phyloP scores from a whole-genome alignment of 2,329 filamentous ascomycete species.

The Talaromyces marneffei region DNA sequence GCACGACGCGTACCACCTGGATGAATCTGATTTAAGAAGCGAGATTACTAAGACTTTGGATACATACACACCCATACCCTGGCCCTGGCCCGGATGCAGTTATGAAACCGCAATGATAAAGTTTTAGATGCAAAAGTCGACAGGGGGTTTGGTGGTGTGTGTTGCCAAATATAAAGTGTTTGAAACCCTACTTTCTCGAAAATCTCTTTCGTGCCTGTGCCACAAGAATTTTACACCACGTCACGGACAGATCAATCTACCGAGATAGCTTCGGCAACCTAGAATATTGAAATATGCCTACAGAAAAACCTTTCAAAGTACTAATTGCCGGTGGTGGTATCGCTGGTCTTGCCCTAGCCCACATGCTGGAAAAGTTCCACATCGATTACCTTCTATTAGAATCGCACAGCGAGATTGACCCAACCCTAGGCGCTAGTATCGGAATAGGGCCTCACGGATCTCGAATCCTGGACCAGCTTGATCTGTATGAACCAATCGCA shows the following conservation, averaged over 20 bases:
- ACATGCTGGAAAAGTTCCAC: conserved; percentile 40
- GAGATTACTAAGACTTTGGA: not conserved
- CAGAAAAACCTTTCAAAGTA: conserved; percentile 23
- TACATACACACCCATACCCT: no score
- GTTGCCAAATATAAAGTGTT: no score
- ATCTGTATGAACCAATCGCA: conserved; percentile 28
- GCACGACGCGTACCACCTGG: not conserved
- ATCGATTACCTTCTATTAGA: conserved; percentile 51
- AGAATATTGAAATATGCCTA: not conserved
- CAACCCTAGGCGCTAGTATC: conserved; percentile 46
- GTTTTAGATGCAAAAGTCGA: not conserved
- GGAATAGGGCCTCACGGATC: conserved; percentile 40
- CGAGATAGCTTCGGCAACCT: not conserved
- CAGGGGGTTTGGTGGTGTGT: not conserved
- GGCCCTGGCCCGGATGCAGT: no score
- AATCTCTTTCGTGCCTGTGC: no score
- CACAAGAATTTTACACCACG: not conserved
- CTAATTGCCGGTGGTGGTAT: conserved; percentile 48
- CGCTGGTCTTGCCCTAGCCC: conserved; percentile 44
- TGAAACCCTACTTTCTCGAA: not conserved
- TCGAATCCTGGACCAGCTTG: conserved; percentile 49
- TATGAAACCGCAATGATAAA: not conserved
- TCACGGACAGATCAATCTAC: not conserved
- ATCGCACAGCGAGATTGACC: conserved; percentile 26
- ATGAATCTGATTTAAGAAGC: not conserved